Conservation (phyloP, 305 asterid species). For the Fraxinus platypoda region DNA sequence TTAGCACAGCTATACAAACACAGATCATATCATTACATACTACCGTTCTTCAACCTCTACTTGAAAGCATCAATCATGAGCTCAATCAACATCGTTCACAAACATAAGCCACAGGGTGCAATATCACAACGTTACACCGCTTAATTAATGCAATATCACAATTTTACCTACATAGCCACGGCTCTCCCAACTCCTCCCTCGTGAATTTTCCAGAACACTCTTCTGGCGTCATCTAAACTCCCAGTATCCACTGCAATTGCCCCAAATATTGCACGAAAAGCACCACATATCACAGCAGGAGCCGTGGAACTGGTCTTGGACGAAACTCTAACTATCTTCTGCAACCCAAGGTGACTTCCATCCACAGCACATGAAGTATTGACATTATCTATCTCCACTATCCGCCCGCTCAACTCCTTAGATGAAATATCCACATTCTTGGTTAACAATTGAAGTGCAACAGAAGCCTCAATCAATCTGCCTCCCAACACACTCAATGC, state of each 20-base stretch:
- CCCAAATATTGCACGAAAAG: conserved; percentile 71
- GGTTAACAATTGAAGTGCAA: conserved; percentile 35
- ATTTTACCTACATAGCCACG: conserved; percentile 40
- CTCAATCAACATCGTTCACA: neutral
- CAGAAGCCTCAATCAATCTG: conserved; percentile 45
- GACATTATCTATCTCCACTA: conserved; percentile 47
- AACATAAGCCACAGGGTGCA: conserved; percentile 5
- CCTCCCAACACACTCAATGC: conserved; percentile 62
- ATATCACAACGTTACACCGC: neutral
- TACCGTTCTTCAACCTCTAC: neutral
- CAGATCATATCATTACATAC: conserved; percentile 6
- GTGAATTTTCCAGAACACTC: conserved; percentile 36
- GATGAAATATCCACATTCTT: conserved; percentile 49
- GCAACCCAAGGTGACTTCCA: conserved; percentile 54
- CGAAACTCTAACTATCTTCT: conserved; percentile 65
- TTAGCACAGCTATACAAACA: neutral
- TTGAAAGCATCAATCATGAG: conserved; percentile 1
- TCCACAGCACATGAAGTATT: conserved; percentile 51
- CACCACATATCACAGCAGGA: conserved; percentile 76
- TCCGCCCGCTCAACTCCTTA: conserved; percentile 48
- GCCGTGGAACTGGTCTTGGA: conserved; percentile 48
- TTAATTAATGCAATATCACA: conserved; percentile 1
- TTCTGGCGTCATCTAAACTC: conserved; percentile 51
- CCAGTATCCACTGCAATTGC: conserved; percentile 63
- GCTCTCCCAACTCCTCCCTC: conserved; percentile 24